Evolutionary conservation across 2,329 filamentous ascomycete species (phyloP).

Genomic region (Corniculantispora saksenae): DNA sequence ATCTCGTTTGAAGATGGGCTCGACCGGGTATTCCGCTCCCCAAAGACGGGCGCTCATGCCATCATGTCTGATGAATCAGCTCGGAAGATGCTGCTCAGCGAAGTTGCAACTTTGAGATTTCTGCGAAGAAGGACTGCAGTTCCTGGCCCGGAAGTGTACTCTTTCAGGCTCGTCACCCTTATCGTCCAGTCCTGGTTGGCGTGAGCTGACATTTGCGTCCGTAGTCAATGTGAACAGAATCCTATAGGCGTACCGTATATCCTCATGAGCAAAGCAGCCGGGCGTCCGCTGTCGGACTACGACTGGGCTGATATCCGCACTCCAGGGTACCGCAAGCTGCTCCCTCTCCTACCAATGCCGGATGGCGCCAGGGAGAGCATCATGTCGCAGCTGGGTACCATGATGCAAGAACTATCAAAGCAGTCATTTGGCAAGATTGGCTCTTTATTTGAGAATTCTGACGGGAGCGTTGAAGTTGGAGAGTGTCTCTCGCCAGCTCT

Average conservation of each 20-base stretch:
- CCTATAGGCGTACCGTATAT: constrained; percentile 28
- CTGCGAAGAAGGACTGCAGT: constrained; percentile 20
- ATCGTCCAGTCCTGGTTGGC: background rate
- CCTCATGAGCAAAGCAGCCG: constrained; percentile 27
- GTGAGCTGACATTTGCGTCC: background rate
- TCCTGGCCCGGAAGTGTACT: constrained; percentile 27
- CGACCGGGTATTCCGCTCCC: constrained; percentile 26
- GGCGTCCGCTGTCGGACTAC: constrained; percentile 24
- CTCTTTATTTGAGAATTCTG: constrained; percentile 24
- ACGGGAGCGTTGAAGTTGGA: constrained; percentile 22
- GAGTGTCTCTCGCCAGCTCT: constrained; percentile 28
- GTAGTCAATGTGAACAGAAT: constrained; percentile 23
- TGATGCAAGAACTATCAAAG: constrained; percentile 22
- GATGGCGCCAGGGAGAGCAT: constrained; percentile 23
- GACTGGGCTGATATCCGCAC: constrained; percentile 20
- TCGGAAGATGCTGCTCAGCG: constrained; percentile 24
- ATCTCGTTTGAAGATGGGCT: constrained; percentile 26
- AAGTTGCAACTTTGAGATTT: constrained; percentile 26
- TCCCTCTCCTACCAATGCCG: constrained; percentile 22
- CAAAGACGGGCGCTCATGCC: constrained; percentile 14
- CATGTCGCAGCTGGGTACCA: constrained; percentile 25
- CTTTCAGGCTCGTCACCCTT: constrained; percentile 24
- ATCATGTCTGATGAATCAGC: constrained; percentile 20
- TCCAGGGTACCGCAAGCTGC: constrained; percentile 11
- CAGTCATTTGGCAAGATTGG: constrained; percentile 28